Conservation (phyloP, 23 red algal species). For the Gracilaria domingensis region DNA sequence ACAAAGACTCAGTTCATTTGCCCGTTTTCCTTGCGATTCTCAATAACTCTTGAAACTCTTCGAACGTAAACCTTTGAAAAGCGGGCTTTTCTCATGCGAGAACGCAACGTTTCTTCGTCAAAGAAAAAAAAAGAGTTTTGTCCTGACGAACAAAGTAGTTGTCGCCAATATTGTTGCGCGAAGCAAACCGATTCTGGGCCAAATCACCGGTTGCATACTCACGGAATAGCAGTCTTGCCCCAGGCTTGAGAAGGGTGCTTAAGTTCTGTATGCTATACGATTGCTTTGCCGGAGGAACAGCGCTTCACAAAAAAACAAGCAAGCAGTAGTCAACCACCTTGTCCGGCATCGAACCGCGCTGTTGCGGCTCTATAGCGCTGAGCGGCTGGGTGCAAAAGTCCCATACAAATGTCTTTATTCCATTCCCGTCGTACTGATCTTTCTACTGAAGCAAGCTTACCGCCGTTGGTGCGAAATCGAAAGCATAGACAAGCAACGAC, state of each 20-base stretch:
- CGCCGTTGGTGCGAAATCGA: conserved; percentile 85
- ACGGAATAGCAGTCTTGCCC: conserved; percentile 75
- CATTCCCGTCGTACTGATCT: conserved; percentile 62
- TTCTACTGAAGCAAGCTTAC: conserved; percentile 52
- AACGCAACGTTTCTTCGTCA: too few species aligned
- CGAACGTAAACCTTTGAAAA: too few species aligned
- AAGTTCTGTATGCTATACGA: conserved; percentile 36
- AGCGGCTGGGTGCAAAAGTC: conserved; percentile 33
- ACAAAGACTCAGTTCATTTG: conserved; percentile 79
- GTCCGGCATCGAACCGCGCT: neutral
- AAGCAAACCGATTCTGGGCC: conserved; percentile 65
- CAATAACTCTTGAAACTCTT: too few species aligned
- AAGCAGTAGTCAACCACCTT: too few species aligned
- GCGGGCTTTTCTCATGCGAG: too few species aligned
- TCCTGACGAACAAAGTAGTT: too few species aligned
- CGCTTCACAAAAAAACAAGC: conserved; percentile 79
- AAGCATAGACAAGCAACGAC: conserved; percentile 78
- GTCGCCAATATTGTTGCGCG: conserved; percentile 40
- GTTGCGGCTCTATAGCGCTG: neutral
- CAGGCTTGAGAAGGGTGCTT: conserved; percentile 60
- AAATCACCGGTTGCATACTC: conserved; percentile 90
- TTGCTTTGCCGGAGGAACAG: conserved; percentile 61
- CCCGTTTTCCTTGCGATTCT: conserved; percentile 74
- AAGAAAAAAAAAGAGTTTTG: too few species aligned
- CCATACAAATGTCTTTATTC: too few species aligned